Evolutionary conservation across 2,329 filamentous ascomycete species (phyloP), one percentile per base, ranked within the genome.

Genomic region (Penicillium freii): DNA sequence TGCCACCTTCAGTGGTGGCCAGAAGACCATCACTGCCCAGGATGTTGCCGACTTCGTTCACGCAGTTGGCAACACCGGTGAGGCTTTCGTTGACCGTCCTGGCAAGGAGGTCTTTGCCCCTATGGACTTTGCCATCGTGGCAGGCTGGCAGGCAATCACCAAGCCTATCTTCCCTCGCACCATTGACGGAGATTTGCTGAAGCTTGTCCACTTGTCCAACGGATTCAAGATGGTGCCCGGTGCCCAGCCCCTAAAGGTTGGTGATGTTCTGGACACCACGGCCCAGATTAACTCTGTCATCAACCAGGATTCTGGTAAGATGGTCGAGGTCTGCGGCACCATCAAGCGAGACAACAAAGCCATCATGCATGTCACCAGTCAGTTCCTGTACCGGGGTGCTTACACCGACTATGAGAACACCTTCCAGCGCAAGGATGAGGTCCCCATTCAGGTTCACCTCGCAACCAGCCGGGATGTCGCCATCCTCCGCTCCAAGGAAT

Each of bases 41-140:
- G 92, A 89, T 61, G 97, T 99, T 78, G 95, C 96, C 61, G 92
- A 99, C 78, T 99, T 99, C 67, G 92, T 97, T n/a, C 92, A 99
- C 72, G 93, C 94, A 45, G 94, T 99, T 64, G 94, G 95, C 63
- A 99, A 99, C 78, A 96, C 90, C 15, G 93, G 93, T 38, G 94
- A 99, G 75, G 92, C 94, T 8, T 99, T 99, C 66, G 93, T 99
- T 52, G 93, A 97, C 70, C 86, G 93, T 47, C 93, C 92, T 44
- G 93, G 92, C 65, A 97, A 97, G 81, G 87, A 90, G 61, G 90
- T 97, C 63, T 93, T 89, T 67, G 94, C 94, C 8, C 94, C 95
- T 33, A 99, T 99, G 94, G 94, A 99, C 77, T 99, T 96, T 70
- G 92, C 92, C 64, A 96, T 97, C 65, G 92, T 97, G n/a, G 89